Base-by-base conservation (phyloP, 805 yeast species). In the Geotrichum ghanense region DNA sequence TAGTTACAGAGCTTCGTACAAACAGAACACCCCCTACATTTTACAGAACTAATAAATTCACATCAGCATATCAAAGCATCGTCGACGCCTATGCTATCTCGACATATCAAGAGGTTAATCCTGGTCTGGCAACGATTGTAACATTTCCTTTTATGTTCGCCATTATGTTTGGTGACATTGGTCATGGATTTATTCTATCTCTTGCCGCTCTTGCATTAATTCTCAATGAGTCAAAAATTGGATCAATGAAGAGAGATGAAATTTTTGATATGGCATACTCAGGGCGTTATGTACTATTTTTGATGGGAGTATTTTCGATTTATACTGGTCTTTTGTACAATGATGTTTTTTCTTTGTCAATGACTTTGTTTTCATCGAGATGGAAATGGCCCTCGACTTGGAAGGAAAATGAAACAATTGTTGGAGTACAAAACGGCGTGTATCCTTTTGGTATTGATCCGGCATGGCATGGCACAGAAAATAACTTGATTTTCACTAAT, bases 91-190 rank as follows among this genome's bases (percentile, higher is more conserved):
- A 92, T 65, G 99, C 98, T 58, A 73, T 88, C 45, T 90, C 95
- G 3, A 76, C 88, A 2, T 89, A 90, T 67, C 82, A 89, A 55
- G 98, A 92, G 65, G 92, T 92, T 20, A 92, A 92, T 63, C 95
- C 98, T 1, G 98, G 95, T 44, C 70, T 92, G 54, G 89, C 98
- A 2, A 89, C 98, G 0, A 76, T 86, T 45, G 83, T 92, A 21
- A 92, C 98, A 0, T 92, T 92, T 70, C 98, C 98, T 16, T 92
- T 92, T 62, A 84, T 92, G 95, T 92, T 92, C 68, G 97, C 98
- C 20, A 83, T 92, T 55, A 92, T 92, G 98, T 92, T 92, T 71
- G 98, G 98, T 69, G 98, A 92, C 70, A 65, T 88, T 49, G 98
- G 98, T 20, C 98, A 92, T 66, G 98, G 97, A 3, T 72, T 88